These are phyloP conservation scores for Candida sithepensis DNA, from an alignment of 805 yeast genomes.

Conservation along the genomic window DNA sequence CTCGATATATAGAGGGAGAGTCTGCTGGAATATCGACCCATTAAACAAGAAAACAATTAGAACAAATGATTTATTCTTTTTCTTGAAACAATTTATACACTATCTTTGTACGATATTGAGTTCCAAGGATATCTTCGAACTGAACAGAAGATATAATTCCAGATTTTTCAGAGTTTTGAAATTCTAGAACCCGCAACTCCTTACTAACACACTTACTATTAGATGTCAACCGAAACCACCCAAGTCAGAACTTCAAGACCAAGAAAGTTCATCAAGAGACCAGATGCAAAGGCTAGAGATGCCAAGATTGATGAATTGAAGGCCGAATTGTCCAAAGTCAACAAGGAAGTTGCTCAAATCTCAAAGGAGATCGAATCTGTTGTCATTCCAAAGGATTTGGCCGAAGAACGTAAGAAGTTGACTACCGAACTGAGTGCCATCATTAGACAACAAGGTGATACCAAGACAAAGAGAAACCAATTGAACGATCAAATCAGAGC, in stretches of 20 bases:
- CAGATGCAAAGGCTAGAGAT: slow-evolving; percentile 66
- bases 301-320: slow-evolving; percentile 51
- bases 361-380: slow-evolving; percentile 54
- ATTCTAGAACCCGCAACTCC: no score
- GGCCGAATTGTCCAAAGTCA: slow-evolving; percentile 61
- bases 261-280: slow-evolving; percentile 65
- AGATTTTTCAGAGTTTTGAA: no score
- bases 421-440: slow-evolving; percentile 43
- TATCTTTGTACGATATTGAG: no score
- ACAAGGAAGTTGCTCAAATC: slow-evolving; percentile 48
- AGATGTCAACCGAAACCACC: slow-evolving; percentile 17
- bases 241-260: slow-evolving; percentile 24
- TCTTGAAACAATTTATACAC: no score
- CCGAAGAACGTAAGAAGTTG: slow-evolving; percentile 47
- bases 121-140: no score
- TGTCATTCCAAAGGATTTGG: slow-evolving; percentile 44
- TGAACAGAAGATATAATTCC: no score
- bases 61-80: no score
- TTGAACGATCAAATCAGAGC: slow-evolving; percentile 63
- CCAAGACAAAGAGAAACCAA: slow-evolving; percentile 31
- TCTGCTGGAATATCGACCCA: no score
- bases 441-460: slow-evolving; percentile 36
- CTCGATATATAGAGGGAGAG: no score
- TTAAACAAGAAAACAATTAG: no score
- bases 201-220: background rate